Percentiles rank a stretch among this genome's conserved stretches.
These are phyloP conservation scores for Chaetomium sp. DNA, from an alignment of 2,329 filamentous ascomycete genomes.

Conservation along the genomic window DNA sequence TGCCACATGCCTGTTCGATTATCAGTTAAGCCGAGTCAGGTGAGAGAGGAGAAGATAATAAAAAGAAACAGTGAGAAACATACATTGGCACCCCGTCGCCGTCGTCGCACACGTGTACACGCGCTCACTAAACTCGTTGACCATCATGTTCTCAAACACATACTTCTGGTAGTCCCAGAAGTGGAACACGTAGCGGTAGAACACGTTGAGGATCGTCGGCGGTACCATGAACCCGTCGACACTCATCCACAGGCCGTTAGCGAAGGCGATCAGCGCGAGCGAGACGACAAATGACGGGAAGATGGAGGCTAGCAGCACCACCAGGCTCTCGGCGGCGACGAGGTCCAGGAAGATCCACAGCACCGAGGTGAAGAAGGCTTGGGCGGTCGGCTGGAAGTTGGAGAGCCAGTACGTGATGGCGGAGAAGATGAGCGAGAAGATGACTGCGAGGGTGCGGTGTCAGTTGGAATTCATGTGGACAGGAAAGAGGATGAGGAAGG, in stretches of 20 bases:
- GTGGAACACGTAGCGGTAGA: conserved; percentile 82
- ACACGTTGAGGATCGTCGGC: conserved; percentile 65
- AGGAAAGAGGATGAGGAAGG: not conserved
- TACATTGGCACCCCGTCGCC: conserved; percentile 49
- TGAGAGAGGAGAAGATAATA: too few species aligned
- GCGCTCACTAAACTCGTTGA: conserved; percentile 69
- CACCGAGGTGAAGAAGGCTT: conserved; percentile 69
- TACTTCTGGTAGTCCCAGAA: conserved; percentile 85
- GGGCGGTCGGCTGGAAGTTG: conserved; percentile 60
- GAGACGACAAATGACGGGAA: conserved; percentile 76
- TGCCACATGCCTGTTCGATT: conserved; percentile 50
- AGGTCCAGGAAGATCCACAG: conserved; percentile 84
- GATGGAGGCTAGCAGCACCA: conserved; percentile 66
- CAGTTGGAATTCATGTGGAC: not conserved
- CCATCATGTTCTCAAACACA: conserved; percentile 90
- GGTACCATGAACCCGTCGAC: conserved; percentile 77
- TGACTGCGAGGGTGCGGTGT: conserved; percentile 36
- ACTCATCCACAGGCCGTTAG: conserved; percentile 86
- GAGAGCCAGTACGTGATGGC: conserved; percentile 72
- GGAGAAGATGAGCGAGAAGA: conserved; percentile 71
- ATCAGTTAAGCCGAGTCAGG: too few species aligned
- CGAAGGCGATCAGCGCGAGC: conserved; percentile 73
- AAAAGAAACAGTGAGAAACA: not conserved
- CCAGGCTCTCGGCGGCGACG: conserved; percentile 72
- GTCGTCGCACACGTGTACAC: conserved; percentile 51